A percentile compares a stretch with the other conserved stretches of the same genome.
phyloP scores from a whole-genome alignment of 1,284 basidiomycete species.

The Apiotrichum porosum region DNA sequence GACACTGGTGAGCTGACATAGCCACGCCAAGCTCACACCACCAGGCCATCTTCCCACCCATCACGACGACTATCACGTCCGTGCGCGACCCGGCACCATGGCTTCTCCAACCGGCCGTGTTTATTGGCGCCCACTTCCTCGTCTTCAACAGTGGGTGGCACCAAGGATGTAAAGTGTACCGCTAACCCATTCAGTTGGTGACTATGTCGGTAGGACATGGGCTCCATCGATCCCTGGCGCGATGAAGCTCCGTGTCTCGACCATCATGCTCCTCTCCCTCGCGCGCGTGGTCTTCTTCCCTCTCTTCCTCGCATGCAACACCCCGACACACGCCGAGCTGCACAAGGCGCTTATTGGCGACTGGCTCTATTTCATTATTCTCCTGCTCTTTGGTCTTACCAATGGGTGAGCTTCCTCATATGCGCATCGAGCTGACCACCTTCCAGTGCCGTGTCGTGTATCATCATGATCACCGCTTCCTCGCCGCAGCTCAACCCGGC shows the following conservation, averaged over 20 bases:
- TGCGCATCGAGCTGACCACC: constrained; percentile 44
- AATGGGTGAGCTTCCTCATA: constrained; percentile 70
- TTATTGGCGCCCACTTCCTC: constrained; percentile 48
- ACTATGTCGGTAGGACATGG: constrained; percentile 67
- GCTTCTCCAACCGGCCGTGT: constrained; percentile 42
- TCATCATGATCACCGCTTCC: constrained; percentile 46
- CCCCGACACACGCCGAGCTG: constrained; percentile 17
- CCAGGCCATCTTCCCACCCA: constrained; percentile 77
- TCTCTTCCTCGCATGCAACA: constrained; percentile 76
- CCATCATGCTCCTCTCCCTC: constrained; percentile 54
- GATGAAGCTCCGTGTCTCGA: not conserved
- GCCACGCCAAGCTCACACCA: not conserved
- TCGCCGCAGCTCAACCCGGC: constrained; percentile 42
- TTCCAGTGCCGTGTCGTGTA: constrained; percentile 37
- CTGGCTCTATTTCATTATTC: constrained; percentile 64
- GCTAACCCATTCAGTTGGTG: constrained; percentile 59
- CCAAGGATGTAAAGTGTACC: too few relatives aligned
- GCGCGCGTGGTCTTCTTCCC: constrained; percentile 71
- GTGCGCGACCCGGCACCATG: constrained; percentile 52
- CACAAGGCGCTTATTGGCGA: constrained; percentile 64
- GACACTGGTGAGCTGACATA: constrained; percentile 61
- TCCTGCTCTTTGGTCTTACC: constrained; percentile 66
- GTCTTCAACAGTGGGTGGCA: constrained; percentile 52
- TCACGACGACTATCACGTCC: constrained; percentile 69
- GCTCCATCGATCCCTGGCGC: constrained; percentile 63